phyloP scores from a whole-genome alignment of 257 asterid species.

The Solanum tacnaense region DNA sequence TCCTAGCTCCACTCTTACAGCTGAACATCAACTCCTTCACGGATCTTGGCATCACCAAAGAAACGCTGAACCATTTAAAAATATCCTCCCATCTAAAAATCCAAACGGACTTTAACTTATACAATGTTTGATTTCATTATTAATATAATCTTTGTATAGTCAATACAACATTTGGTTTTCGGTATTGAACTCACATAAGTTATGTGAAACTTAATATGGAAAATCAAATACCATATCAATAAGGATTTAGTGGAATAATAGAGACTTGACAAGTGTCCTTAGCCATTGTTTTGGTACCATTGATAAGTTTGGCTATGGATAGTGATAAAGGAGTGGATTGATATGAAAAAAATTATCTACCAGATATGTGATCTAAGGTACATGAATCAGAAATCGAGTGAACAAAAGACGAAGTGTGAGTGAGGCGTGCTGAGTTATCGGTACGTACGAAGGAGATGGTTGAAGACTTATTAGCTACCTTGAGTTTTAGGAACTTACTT shows the following conservation, averaged over 20 bases:
- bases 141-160: not conserved
- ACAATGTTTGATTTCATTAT: not conserved
- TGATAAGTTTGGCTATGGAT: not conserved
- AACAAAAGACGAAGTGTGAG: not conserved
- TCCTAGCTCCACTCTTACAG: not conserved
- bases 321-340: not conserved
- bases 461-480: not conserved
- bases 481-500: not conserved
- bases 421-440: not conserved
- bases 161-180: not conserved
- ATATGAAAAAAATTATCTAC: not conserved
- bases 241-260: not conserved
- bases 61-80: not conserved
- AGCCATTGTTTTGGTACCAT: not conserved
- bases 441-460: not conserved
- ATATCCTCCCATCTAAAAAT: not conserved
- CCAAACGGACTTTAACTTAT: not conserved
- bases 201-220: not conserved
- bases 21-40: not conserved
- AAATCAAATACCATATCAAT: not conserved
- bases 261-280: not conserved
- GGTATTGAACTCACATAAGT: not conserved
- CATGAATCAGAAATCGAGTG: not conserved
- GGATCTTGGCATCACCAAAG: not conserved
- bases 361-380: not conserved